Percentiles rank a stretch among this genome's conserved stretches.
phyloP scores from a whole-genome alignment of 129 eudicot genomes.

The Helianthus annuus region DNA sequence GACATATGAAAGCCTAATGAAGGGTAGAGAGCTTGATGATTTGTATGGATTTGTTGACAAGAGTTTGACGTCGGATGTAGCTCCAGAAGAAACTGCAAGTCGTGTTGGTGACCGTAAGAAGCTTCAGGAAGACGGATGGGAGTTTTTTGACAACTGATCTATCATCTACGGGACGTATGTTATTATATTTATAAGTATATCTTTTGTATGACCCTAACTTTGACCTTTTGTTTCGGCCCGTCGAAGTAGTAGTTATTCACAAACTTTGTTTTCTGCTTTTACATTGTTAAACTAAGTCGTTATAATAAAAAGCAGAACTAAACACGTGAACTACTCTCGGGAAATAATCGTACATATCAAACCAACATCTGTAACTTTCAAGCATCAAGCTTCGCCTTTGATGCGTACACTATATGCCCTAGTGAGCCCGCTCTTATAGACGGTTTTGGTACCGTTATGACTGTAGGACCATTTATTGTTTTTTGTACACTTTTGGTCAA shows the following conservation, averaged over 20 bases:
- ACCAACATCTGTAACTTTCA: background rate
- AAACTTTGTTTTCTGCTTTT: background rate
- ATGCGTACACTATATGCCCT: too few relatives aligned
- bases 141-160: conserved; percentile 21
- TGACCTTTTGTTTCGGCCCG: background rate
- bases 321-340: conserved; percentile 16
- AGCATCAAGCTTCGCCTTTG: too few relatives aligned
- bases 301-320: background rate
- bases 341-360: conserved; percentile 20
- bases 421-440: too few relatives aligned
- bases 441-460: too few relatives aligned
- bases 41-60: conserved; percentile 24
- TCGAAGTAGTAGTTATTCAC: background rate
- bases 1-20: conserved; percentile 22
- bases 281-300: background rate
- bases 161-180: background rate
- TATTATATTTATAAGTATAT: too few relatives aligned
- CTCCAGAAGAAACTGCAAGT: conserved; percentile 6
- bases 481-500: too few relatives aligned
- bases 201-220: background rate
- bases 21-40: conserved; percentile 21
- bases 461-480: too few relatives aligned
- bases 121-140: conserved; percentile 75
- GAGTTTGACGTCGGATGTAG: conserved; percentile 8
- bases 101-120: conserved; percentile 23